These are phyloP conservation scores for Priceomyces medius DNA, from an alignment of 805 yeast species.

Conservation along the genomic window DNA sequence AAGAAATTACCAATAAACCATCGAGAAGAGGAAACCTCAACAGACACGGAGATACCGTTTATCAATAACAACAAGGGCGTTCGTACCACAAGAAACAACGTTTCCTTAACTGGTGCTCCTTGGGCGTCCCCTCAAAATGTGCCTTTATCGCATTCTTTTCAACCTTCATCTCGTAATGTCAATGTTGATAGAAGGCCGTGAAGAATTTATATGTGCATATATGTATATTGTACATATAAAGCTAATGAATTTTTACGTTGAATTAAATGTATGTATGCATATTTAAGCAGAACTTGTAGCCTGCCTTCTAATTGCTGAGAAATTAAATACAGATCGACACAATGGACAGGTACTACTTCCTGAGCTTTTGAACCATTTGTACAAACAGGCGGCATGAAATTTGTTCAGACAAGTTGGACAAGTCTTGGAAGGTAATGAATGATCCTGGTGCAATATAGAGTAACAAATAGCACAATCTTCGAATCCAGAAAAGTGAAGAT, in stretches of 20 bases:
- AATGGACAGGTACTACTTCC: conserved; percentile 92
- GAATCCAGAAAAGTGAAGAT: conserved; percentile 85
- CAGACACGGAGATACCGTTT: conserved; percentile 17
- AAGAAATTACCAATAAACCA: conserved; percentile 20
- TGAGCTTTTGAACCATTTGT: conserved; percentile 96
- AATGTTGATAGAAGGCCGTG: background rate
- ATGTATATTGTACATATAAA: background rate
- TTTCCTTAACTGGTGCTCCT: conserved; percentile 42
- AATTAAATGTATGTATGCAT: background rate
- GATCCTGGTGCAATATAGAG: conserved; percentile 85
- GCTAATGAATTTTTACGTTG: background rate
- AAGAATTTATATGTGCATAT: background rate
- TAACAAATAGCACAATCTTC: conserved; percentile 98
- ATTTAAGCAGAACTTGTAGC: background rate
- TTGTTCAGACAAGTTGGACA: conserved; percentile 91
- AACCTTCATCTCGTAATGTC: background rate
- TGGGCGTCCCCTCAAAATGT: conserved; percentile 25
- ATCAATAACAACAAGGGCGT: conserved; percentile 23
- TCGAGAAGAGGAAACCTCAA: conserved; percentile 2
- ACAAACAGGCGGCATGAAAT: conserved; percentile 93
- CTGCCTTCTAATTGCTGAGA: conserved; percentile 23
- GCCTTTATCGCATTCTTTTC: background rate
- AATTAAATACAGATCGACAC: conserved; percentile 71
- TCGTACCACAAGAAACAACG: conserved; percentile 26
- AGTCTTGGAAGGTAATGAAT: conserved; percentile 81